Base-by-base conservation (phyloP, 2,329 filamentous ascomycete genomes). In the Plectosphaerella sp. region DNA sequence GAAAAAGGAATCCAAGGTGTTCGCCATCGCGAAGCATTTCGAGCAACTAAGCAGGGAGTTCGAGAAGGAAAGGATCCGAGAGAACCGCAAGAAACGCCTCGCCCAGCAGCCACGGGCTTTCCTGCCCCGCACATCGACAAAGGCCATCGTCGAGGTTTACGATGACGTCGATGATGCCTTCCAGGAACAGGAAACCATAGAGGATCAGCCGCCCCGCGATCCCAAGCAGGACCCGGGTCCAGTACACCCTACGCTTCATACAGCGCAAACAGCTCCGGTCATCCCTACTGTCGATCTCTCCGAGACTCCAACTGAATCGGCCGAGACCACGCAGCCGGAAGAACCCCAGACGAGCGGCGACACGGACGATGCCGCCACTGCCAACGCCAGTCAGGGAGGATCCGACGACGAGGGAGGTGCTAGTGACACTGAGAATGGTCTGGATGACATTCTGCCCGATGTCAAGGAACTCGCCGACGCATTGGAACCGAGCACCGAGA, bases 1-100 rank as follows among this genome's bases (percentile, higher is more conserved):
- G 64, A 85, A 80, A 59, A 86, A 84, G 58, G 80, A 86, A 49
- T 83, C 89, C 4, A 89, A 88, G 61, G 94, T 99, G 3, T 95
- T 91, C 9, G 91, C 87, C n/a, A 77, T 99, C 48, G 91, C 94
- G 16, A 90, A 90, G 60, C 94, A 97, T 67, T 97, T 99, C 64
- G 95, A 99, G 68, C 92, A 97, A 67, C 78, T 99, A 52, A 97
- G 91, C 61, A 87, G 92, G 22, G 95, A 99, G 64, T 99, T 99
- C 59, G 91, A 97, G 64, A 96, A 93, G 62, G 93, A 99, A 70
- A 83, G 94, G 45, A 82, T 95, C 59, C 87, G 89, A 47, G 56
- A 58, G 45, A 93, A 97, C 67, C 84, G 89, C 58, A 87, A 87
- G 61, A 88, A 91, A 66, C 78, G 90, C 54, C 89, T 90, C 24